These are phyloP conservation scores for Letharia columbiana DNA, from an alignment of 495 filamentous ascomycete genomes.

Conservation along the genomic window DNA sequence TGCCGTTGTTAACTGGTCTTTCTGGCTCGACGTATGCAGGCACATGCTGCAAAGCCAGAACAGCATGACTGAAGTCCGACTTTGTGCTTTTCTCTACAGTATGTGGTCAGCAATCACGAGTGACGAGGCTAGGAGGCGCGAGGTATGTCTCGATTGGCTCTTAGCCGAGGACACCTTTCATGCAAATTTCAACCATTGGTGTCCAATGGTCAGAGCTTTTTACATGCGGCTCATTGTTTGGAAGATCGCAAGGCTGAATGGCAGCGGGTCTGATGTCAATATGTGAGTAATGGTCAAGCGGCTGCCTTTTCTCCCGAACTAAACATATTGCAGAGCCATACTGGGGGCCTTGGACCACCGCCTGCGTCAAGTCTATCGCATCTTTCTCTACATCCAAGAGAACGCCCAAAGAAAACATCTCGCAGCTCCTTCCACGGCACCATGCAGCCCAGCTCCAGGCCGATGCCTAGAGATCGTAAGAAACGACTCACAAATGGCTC, in stretches of 20 bases:
- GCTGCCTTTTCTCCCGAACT: not conserved
- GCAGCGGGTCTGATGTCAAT: conserved; percentile 56
- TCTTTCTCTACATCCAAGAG: conserved; percentile 67
- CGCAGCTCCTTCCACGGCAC: conserved; percentile 63
- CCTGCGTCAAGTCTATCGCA: conserved; percentile 65
- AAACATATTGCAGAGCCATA: conserved; percentile 45
- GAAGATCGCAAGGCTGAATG: conserved; percentile 75
- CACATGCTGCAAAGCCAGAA: conserved; percentile 84
- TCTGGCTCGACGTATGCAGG: conserved; percentile 80
- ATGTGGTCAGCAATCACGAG: conserved; percentile 67
- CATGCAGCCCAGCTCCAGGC: conserved; percentile 82
- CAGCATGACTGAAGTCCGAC: conserved; percentile 84
- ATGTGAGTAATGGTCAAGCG: conserved; percentile 7
- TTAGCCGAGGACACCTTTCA: conserved; percentile 72
- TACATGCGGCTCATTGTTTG: conserved; percentile 91
- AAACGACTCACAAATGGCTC: conserved; percentile 59
- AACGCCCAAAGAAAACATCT: conserved; percentile 46
- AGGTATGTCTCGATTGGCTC: conserved; percentile 70
- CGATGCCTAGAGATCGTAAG: conserved; percentile 87
- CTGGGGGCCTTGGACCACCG: conserved; percentile 61
- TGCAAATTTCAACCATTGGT: conserved; percentile 91
- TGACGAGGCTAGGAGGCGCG: conserved; percentile 59
- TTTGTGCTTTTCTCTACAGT: conserved; percentile 77
- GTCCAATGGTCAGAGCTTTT: conserved; percentile 95
- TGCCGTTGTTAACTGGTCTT: conserved; percentile 63